phyloP scores from a whole-genome alignment of 1,139 yeast genomes.

The Pichia inconspicua region DNA sequence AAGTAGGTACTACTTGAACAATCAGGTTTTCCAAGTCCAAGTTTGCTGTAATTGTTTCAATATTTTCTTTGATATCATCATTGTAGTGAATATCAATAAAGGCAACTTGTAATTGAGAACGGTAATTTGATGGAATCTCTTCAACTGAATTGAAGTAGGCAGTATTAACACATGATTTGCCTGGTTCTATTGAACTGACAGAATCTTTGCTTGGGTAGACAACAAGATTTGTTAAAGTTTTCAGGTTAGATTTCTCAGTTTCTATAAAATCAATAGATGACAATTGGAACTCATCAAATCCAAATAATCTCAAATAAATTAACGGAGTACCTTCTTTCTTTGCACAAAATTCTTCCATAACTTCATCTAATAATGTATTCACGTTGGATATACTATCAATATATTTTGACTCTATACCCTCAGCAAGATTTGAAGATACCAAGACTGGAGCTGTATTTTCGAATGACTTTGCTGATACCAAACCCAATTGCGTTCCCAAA shows the following conservation, averaged over 20 bases:
- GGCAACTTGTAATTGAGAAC: slow-evolving; percentile 5
- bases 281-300: slow-evolving; percentile 14
- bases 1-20: slow-evolving; percentile 27
- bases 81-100: slow-evolving; percentile 13
- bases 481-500: neutral
- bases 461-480: slow-evolving; percentile 14
- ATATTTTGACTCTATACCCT: neutral
- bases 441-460: slow-evolving; percentile 24
- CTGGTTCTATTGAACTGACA: neutral
- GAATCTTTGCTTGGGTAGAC: slow-evolving; percentile 11
- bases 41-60: slow-evolving; percentile 10
- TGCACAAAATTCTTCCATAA: slow-evolving; percentile 9
- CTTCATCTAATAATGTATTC: slow-evolving; percentile 1
- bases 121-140: neutral
- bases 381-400: slow-evolving; percentile 5
- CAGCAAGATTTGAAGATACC: neutral
- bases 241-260: neutral
- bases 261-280: slow-evolving; percentile 6
- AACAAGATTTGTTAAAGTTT: slow-evolving; percentile 17
- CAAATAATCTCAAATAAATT: slow-evolving; percentile 16
- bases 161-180: slow-evolving; percentile 9
- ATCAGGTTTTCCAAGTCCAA: slow-evolving; percentile 13
- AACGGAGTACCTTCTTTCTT: slow-evolving; percentile 1
- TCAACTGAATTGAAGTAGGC: neutral
- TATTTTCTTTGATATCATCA: slow-evolving; percentile 6